Percentiles rank a stretch among this genome's conserved stretches.
phyloP scores from a whole-genome alignment of 306 rosid genomes.

The Ammopiptanthus mongolicus region DNA sequence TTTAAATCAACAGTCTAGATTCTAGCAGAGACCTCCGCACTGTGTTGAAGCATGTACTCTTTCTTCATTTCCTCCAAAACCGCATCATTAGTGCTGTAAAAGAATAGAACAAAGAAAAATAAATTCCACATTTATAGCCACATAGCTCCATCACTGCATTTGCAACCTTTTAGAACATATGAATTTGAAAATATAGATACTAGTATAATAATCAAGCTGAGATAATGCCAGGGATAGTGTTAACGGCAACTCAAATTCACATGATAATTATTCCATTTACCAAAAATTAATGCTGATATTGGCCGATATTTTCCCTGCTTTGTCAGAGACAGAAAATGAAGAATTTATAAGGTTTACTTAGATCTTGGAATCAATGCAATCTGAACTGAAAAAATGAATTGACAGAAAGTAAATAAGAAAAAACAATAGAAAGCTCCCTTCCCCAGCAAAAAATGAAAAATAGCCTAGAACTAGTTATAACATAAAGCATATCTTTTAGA shows the following conservation, averaged over 20 bases:
- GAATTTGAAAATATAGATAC: not conserved
- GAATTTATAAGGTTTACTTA: not conserved
- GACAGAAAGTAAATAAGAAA: not conserved
- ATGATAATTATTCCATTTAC: not conserved
- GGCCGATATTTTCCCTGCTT: not conserved
- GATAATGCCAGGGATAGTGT: not conserved
- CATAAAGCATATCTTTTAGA: not conserved
- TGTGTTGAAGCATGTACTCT: constrained; percentile 53
- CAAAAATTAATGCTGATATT: not conserved
- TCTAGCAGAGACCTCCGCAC: constrained; percentile 35
- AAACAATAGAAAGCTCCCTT: not conserved
- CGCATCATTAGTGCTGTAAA: constrained; percentile 66
- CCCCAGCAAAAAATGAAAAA: not conserved
- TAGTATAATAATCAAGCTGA: not conserved
- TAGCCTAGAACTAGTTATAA: not conserved
- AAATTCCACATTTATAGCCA: constrained; percentile 10
- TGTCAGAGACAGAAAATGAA: not conserved
- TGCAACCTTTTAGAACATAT: not conserved
- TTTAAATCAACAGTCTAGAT: constrained; percentile 18
- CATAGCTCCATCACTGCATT: not conserved
- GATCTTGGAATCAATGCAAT: not conserved
- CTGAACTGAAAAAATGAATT: not conserved
- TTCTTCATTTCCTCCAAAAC: constrained; percentile 84
- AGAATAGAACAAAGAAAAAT: not conserved
- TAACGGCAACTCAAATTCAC: not conserved